These are phyloP conservation scores for Dryas drummondii DNA, from an alignment of 306 rosid species.

Conservation along the genomic window DNA sequence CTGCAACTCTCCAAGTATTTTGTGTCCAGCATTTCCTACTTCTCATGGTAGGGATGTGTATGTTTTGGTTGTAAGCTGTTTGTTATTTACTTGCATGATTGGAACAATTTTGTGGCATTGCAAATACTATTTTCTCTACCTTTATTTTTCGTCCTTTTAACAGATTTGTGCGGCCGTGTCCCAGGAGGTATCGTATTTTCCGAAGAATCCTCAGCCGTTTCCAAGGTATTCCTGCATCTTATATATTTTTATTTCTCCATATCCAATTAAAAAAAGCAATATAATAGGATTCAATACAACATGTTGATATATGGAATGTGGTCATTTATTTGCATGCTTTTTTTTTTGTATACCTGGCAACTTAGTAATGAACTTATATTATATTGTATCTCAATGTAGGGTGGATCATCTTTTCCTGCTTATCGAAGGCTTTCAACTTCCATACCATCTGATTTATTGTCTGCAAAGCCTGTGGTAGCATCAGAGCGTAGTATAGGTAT, in stretches of 20 bases:
- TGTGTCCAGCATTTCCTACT: conserved; percentile 24
- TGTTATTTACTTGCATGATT: not conserved
- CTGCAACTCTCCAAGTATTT: conserved; percentile 34
- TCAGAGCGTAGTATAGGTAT: conserved; percentile 67
- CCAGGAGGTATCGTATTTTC: conserved; percentile 31
- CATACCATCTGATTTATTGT: conserved; percentile 46
- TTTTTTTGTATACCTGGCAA: conserved; percentile 5
- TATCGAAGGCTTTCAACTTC: conserved; percentile 52
- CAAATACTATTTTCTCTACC: not conserved
- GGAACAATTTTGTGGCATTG: not conserved
- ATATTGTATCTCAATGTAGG: conserved; percentile 44
- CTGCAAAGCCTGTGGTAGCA: conserved; percentile 43
- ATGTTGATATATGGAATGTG: not conserved
- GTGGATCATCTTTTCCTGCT: conserved; percentile 34
- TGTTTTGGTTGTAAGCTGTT: not conserved
- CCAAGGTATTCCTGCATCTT: conserved; percentile 42
- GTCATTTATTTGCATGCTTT: not conserved
- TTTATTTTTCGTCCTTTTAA: not conserved
- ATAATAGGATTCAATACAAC: not conserved
- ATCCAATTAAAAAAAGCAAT: not conserved
- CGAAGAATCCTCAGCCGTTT: conserved; percentile 32
- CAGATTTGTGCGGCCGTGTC: conserved; percentile 42
- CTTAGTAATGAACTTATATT: conserved; percentile 9
- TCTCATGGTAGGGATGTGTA: conserved; percentile 36
- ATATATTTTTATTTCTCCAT: not conserved